Base-by-base conservation (phyloP, 2,329 filamentous ascomycete species). In the Alternaria sp. region DNA sequence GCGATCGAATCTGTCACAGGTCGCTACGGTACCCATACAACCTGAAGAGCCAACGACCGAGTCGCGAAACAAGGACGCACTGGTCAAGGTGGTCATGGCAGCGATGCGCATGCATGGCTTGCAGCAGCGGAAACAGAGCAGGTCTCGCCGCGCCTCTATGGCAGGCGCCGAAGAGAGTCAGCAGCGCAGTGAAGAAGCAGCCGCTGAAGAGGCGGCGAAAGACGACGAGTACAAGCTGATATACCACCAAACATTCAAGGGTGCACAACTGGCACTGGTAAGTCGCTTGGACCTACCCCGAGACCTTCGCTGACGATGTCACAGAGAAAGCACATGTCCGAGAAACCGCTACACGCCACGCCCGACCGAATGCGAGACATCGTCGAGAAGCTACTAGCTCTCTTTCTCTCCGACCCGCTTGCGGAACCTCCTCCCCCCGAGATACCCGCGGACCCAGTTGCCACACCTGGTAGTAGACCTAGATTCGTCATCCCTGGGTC, bases 141-240 rank as follows among this genome's bases (percentile, higher is more conserved):
- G 72, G 44, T 73, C 71, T 6, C 68, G 71, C 12, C 67, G 66
- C 18, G 58, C 66, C 12, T 79, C 78, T 3, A 44, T 72, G 12
- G 70, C 67, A 41, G 70, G 63, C n/a, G 47, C 59, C 1, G 68
- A 71, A 3, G 47, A 68, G 21, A 55, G 45, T 8, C 69, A 74
- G 43, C 60, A 64, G 12, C 9, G 61, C 6, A 61, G 41, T 11
- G 71, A 73, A 37, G 71, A 72, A 20, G 62, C 63, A 2, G 61
- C 53, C 1, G 66, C 67, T 25, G 77, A 79, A 25, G 78, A 80
- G 46, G 73, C 70, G 2, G 72, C 72, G 2, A 81, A 78, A 50
- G 83, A 85, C 49, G 84, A 85, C 60, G 84, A 86, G 64, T 86
- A 82, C 75, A 87, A 86, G 69, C 69, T 84, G 5, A 78, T 86